A percentile compares a stretch with the other conserved stretches of the same genome.
These are phyloP conservation scores for Seiridium unicorne DNA, from an alignment of 2,329 filamentous ascomycete genomes.

Conservation along the genomic window DNA sequence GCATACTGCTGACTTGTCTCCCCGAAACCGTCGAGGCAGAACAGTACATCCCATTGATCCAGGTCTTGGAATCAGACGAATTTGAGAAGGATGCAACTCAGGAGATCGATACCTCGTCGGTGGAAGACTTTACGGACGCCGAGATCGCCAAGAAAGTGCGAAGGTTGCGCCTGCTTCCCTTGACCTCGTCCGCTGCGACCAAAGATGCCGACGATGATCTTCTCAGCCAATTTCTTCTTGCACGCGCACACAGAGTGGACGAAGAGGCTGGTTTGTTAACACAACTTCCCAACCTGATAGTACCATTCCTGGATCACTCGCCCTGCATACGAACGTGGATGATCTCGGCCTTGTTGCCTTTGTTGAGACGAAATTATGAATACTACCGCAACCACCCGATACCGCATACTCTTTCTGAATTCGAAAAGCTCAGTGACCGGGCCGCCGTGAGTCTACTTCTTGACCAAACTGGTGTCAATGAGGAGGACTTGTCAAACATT, in stretches of 20 bases:
- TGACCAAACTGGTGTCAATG: conserved; percentile 46
- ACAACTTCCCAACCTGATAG: conserved; percentile 65
- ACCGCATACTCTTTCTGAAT: conserved; percentile 56
- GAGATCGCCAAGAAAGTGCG: conserved; percentile 63
- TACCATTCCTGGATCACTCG: conserved; percentile 64
- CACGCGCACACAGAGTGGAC: conserved; percentile 68
- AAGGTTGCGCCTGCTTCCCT: conserved; percentile 61
- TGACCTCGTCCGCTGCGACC: conserved; percentile 49
- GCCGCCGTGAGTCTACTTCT: conserved; percentile 62
- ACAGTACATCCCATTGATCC: conserved; percentile 61
- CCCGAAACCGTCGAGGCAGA: conserved; percentile 67
- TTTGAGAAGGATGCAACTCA: conserved; percentile 36
- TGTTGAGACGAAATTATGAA: conserved; percentile 67
- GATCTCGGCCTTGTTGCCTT: conserved; percentile 65
- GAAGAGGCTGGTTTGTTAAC: conserved; percentile 68
- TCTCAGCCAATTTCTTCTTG: conserved; percentile 64
- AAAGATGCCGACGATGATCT: conserved; percentile 49
- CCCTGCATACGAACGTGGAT: conserved; percentile 66
- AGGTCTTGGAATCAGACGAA: conserved; percentile 51
- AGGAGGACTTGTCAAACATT: conserved; percentile 39
- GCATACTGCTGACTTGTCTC: conserved; percentile 73
- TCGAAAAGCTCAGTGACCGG: conserved; percentile 59
- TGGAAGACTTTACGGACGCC: conserved; percentile 59
- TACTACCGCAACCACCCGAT: conserved; percentile 59
- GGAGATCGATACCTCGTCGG: conserved; percentile 53